Percentiles rank a stretch among this genome's conserved stretches.
phyloP scores from a whole-genome alignment of 345 rosid species.

The Sonneratia alba region DNA sequence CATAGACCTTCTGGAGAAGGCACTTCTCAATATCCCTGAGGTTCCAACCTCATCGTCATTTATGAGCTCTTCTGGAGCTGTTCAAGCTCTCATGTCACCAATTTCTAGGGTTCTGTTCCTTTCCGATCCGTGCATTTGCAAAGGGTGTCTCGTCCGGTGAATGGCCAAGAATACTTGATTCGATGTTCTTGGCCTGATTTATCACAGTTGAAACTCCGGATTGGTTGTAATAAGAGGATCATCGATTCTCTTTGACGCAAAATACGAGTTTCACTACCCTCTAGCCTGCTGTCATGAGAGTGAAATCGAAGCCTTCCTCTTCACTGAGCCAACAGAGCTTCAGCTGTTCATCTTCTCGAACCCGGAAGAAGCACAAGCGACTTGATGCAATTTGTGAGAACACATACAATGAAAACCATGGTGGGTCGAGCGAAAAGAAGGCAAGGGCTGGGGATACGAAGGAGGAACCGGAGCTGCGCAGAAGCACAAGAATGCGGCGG shows the following conservation, averaged over 20 bases:
- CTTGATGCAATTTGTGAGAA: constrained; percentile 79
- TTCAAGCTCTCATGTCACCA: background rate
- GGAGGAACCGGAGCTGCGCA: constrained; percentile 44
- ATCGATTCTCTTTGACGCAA: background rate
- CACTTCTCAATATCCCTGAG: too few relatives aligned
- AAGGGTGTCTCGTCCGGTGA: background rate
- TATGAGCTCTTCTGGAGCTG: background rate
- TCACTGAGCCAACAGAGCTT: constrained; percentile 25
- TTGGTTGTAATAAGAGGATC: background rate
- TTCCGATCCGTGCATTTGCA: background rate
- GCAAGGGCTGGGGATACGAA: constrained; percentile 18
- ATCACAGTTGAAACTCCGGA: background rate
- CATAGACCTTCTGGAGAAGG: too few relatives aligned
- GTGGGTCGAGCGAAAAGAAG: constrained; percentile 27
- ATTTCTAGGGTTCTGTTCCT: constrained; percentile 17
- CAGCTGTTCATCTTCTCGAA: constrained; percentile 39
- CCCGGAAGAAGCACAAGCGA: constrained; percentile 71
- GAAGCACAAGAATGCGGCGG: constrained; percentile 68
- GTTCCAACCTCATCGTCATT: background rate
- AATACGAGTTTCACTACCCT: background rate
- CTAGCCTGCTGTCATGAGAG: constrained; percentile 39
- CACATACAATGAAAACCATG: constrained; percentile 58
- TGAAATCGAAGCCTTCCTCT: constrained; percentile 38
- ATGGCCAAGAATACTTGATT: background rate
- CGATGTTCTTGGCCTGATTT: background rate